A percentile compares a stretch with the other conserved stretches of the same genome.
Conservation (phyloP, 2,329 filamentous ascomycete species). For the Tothia fuscella region DNA sequence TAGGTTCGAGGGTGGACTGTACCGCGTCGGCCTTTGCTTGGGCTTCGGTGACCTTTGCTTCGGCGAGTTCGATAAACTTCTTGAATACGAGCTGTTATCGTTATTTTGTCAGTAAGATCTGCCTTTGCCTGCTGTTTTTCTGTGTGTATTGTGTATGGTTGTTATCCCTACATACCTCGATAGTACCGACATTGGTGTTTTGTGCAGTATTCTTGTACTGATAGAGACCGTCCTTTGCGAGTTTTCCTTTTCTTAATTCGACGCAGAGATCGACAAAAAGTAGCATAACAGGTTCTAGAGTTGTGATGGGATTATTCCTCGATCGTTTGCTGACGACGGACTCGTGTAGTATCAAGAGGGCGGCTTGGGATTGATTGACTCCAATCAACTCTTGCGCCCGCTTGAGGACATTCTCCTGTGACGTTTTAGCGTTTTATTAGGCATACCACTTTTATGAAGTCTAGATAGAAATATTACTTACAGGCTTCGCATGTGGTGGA, state of each 20-base stretch:
- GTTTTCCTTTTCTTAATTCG: slow-evolving; percentile 94
- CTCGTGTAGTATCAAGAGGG: slow-evolving; percentile 91
- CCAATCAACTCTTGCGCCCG: slow-evolving; percentile 97
- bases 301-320: slow-evolving; percentile 91
- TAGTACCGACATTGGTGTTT: slow-evolving; percentile 96
- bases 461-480: too few relatives aligned
- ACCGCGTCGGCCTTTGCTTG: slow-evolving; percentile 94
- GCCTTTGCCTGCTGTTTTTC: background rate
- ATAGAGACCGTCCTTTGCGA: slow-evolving; percentile 96
- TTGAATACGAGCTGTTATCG: slow-evolving; percentile 61
- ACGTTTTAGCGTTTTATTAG: too few relatives aligned
- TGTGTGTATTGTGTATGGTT: too few relatives aligned
- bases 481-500: too few relatives aligned
- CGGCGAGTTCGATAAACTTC: slow-evolving; percentile 94
- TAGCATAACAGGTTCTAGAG: slow-evolving; percentile 96
- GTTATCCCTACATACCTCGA: slow-evolving; percentile 55
- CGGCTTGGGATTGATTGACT: slow-evolving; percentile 84
- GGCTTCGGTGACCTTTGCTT: slow-evolving; percentile 89
- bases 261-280: slow-evolving; percentile 94
- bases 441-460: too few relatives aligned
- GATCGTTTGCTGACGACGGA: slow-evolving; percentile 98
- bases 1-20: slow-evolving; percentile 73
- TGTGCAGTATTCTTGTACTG: slow-evolving; percentile 99
- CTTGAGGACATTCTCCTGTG: slow-evolving; percentile 99
- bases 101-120: slow-evolving; percentile 1